Base-by-base conservation (phyloP, 768 basidiomycete genomes). In the Tylopilus felleus region DNA sequence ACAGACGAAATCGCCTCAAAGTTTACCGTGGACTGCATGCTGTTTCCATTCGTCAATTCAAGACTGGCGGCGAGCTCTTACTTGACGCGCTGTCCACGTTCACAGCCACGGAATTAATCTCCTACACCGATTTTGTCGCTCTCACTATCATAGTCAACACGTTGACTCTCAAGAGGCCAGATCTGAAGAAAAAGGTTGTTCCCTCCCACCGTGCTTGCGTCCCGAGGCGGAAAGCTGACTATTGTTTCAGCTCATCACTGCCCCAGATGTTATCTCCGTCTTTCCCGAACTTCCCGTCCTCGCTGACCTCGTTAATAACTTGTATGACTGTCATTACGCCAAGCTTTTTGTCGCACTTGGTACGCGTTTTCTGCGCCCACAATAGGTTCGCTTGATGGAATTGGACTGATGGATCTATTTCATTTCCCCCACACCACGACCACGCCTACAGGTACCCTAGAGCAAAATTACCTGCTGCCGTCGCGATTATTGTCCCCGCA, bases 81-180 rank as follows among this genome's bases (percentile, higher is more conserved):
- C 81, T 94, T 44, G 96, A 98, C 61, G 91, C 94, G 0, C 75
- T 99, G 2, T 90, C 89, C 12, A 98, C 96, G 0, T 98, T 98
- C 65, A 98, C 94, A 0, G 94, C 95, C 1, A 87, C 86, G 0
- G 96, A 99, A 64, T 74, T 98, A 14, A 74, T 98, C 50, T 75
- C 82, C 0, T 97, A 96, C 66, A 90, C 93, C 56, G 89, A 94
- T 56, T 96, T 97, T 64, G 92, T 98, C 40, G 82, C 84, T 0
- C 76, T 95, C 23, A 86, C 89, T 8, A 86, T 98, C 31, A 80
- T 98, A 42, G 77, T 85, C n/a, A 84, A 85, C 51, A 80, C 86
- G 8, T 75, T 98, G 10, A 81, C 83, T 0, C 77, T 96, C 56
- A 84, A 83, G 49, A 74, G 95, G 33, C 88, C 89, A 16, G 94